Conservation (phyloP, 805 yeast species). For the Saturnispora sanitii region DNA sequence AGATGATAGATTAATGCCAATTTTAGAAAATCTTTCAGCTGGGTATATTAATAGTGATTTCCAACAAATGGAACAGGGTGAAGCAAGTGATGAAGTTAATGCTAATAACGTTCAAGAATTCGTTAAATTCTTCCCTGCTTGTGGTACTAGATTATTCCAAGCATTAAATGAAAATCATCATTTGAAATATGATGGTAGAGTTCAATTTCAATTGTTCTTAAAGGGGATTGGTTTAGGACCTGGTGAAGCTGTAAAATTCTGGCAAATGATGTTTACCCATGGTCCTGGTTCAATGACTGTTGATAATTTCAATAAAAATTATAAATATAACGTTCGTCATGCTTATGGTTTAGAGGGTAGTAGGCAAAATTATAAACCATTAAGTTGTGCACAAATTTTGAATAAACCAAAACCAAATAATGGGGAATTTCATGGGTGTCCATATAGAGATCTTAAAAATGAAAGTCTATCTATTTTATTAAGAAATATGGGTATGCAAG, state of each 20-base stretch:
- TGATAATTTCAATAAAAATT: conserved; percentile 80
- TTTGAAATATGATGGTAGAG: conserved; percentile 74
- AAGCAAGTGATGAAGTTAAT: conserved; percentile 31
- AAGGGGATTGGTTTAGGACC: conserved; percentile 83
- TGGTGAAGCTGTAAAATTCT: conserved; percentile 82
- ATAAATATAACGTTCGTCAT: conserved; percentile 80
- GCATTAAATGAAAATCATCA: conserved; percentile 57
- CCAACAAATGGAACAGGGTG: conserved; percentile 13
- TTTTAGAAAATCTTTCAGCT: conserved; percentile 65
- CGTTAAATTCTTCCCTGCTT: conserved; percentile 67
- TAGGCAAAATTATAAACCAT: conserved; percentile 73
- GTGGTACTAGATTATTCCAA: conserved; percentile 49
- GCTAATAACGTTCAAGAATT: conserved; percentile 51
- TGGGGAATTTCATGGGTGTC: conserved; percentile 84
- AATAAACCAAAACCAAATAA: conserved; percentile 58
- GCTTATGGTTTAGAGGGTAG: conserved; percentile 89
- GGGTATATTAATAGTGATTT: conserved; percentile 55
- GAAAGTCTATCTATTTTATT: conserved; percentile 53
- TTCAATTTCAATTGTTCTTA: conserved; percentile 72
- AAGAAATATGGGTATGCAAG: conserved; percentile 53
- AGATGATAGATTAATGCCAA: conserved; percentile 81
- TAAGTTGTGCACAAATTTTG: conserved; percentile 73
- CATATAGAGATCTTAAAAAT: conserved; percentile 67
- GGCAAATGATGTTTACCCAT: conserved; percentile 62
- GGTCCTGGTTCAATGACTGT: conserved; percentile 40